phyloP scores from a whole-genome alignment of 352 stramenopile genomes.

The Pythium phragmitis region DNA sequence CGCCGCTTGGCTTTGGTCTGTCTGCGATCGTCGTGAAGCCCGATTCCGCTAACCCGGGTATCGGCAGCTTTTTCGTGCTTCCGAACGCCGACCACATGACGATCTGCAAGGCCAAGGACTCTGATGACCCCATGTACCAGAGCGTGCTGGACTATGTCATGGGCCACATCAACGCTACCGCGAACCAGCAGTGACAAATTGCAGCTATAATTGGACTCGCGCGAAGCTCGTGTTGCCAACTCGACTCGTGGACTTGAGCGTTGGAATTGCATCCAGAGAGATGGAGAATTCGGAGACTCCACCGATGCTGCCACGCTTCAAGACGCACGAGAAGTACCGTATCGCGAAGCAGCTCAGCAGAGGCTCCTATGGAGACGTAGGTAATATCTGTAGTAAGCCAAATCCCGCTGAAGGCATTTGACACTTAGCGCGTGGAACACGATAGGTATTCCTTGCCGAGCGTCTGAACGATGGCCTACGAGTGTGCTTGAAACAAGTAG shows the following conservation, averaged over 20 bases:
- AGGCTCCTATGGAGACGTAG: conserved; percentile 55
- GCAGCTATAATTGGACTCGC: neutral
- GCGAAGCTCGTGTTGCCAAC: neutral
- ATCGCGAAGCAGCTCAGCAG: conserved; percentile 43
- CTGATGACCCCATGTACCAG: conserved; percentile 63
- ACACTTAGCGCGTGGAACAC: neutral
- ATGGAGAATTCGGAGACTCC: conserved; percentile 2
- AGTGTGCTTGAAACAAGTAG: conserved; percentile 63
- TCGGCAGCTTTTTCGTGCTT: conserved; percentile 67
- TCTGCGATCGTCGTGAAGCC: conserved; percentile 77
- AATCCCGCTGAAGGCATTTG: neutral
- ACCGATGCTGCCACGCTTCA: conserved; percentile 7
- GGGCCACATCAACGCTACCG: conserved; percentile 1
- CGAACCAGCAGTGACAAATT: neutral
- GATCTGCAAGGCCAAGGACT: conserved; percentile 80
- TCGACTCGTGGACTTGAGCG: neutral
- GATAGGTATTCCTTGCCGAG: conserved; percentile 51
- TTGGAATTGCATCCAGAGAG: neutral
- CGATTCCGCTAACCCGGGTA: conserved; percentile 68
- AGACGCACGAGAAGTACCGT: conserved; percentile 27
- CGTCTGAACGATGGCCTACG: conserved; percentile 22
- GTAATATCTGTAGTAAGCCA: conserved; percentile 2
- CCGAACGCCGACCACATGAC: conserved; percentile 79
- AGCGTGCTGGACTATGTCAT: conserved; percentile 27
- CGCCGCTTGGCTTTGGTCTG: conserved; percentile 67